Base-by-base conservation (phyloP, 1,139 yeast species). In the Yarrowia galli region DNA sequence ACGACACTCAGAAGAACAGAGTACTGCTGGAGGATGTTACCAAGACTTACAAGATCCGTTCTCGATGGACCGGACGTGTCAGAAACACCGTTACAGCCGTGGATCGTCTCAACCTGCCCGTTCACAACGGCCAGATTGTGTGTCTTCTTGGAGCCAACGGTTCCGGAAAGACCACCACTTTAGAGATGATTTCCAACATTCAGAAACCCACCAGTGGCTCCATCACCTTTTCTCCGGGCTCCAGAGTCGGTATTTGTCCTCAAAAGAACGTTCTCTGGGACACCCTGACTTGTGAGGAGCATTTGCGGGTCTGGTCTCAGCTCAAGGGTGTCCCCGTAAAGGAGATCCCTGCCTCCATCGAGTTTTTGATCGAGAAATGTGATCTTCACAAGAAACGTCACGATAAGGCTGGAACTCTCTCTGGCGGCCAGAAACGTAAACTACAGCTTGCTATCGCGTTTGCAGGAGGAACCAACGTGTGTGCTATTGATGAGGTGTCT, bases 401-500 rank as follows among this genome's bases (percentile, higher is more conserved):
- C 7, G 69, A 74, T 1, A 35, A 67, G 25, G 72, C 78, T 9
- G 73, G 72, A 43, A 72, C 73, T 45, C 82, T 92, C 70, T 89
- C 96, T 63, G 98, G 98, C 70, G 98, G 97, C 60, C 97, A 92
- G 79, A 92, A 91, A 80, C 95, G 97, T 1, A 88, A 97, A 80
- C 82, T 92, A 67, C 91, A 97, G 6, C 83, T 92, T 69, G 97
- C 97, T 0, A 73, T 78, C 43, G 77, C 77, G 76, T 75, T 79
- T 71, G 75, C 75, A 32, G 81, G 81, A 18, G 79, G 77, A 7
- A 75, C 78, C 48, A 73, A 75, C 61, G 74, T 78, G 3, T 78
- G 80, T 69, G 77, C 79, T 66, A 74, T 78, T 46, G 81, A 78
- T 68, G 81, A 78, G 67, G 81, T 78, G 5, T 77, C 80, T 12